Base-by-base conservation (phyloP, 306 rosid species). In the Rosa lucieae region DNA sequence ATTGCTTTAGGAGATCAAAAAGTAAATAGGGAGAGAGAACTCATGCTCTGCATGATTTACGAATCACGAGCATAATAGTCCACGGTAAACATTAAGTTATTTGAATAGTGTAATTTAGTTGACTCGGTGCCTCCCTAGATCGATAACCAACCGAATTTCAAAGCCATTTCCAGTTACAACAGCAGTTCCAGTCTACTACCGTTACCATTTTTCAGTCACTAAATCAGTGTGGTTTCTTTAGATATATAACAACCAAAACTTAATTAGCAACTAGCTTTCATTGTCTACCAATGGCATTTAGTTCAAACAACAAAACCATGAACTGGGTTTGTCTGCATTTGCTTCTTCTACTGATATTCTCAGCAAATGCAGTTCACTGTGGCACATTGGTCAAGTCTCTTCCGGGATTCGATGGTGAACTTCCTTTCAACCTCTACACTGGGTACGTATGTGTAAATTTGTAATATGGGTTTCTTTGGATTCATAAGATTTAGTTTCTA, bases 371-470 rank as follows among this genome's bases (percentile, higher is more conserved):
- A n/a, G 69, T 52, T 23, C 46, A 42, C 59, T 58, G 68, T 18
- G 80, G 35, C 67, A 72, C 72, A 1, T 46, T 79, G 20, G 72
- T 72, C 53, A 79, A 67, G 20, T 3, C 62, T 2, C 8, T 79
- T 21, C 82, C 82, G 5, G 82, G 82, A 21, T 79, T 72, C 39
- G 49, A 47, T 7, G 82, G 82, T 37, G 78, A 72, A 6, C 82
- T 79, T 29, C 82, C 82, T 10, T 79, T 79, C 40, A 72, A 51
- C 11, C 82, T 79, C 21, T 48, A 79, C n/a, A 79, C 82, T 5
- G 82, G 82, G 82, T 79, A 26, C 29, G 29, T 26, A 63, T 8
- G 76, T 49, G 20, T 4, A 23, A 26, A 26, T 23, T 23, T 59
- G 37, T 12, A 26, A 10, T 0, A 59, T 3, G 15, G 35, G 13